Base-by-base conservation (phyloP, 2,329 filamentous ascomycete species). In the Cladophialophora immunda region DNA sequence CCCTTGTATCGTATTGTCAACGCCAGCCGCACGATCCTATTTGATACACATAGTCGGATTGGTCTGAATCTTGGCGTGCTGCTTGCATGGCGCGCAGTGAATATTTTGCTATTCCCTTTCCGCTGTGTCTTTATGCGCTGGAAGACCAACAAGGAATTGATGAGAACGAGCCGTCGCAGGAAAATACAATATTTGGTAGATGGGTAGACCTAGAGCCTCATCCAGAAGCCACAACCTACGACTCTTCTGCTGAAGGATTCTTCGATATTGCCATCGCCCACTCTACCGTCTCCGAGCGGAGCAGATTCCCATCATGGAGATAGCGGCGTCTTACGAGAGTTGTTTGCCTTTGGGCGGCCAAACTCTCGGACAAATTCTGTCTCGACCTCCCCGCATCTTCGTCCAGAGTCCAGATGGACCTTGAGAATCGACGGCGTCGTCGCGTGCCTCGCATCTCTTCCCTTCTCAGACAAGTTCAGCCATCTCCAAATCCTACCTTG, bases 1-100 rank as follows among this genome's bases (percentile, higher is more conserved):
- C 88, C 88, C 8, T 75, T 90, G 62, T 85, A 89, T 74, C 84
- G 86, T 45, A 81, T 90, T 41, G 87, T 90, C 32, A 82, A 88
- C 73, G 88, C 81, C 0, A 83, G 83, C 29, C 80, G 87, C 3
- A 85, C 84, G n/a, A 84, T 90, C 32, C 69, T 90, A 13, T 90
- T 90, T 68, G 87, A 86, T 62, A 76, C 86, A 5, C 84, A 87
- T 68, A 86, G 84, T 0, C 75, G 82, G 15, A 85, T 90, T 58
- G 87, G 86, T 0, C 74, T 89, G 2, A 85, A 90, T 68, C 86
- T 90, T 75, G 87, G 84, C 0, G 77, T 90, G 1, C 74, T 90
- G 52, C 83, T 89, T 66, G 83, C 83, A 0, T 90, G 87, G 88
- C 68, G 68, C 29, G 85, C 79, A 0, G 75, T 87, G 3, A 86